Evolutionary conservation across 2,329 filamentous ascomycete species (phyloP).

Genomic region (Calonectria leucothoes): DNA sequence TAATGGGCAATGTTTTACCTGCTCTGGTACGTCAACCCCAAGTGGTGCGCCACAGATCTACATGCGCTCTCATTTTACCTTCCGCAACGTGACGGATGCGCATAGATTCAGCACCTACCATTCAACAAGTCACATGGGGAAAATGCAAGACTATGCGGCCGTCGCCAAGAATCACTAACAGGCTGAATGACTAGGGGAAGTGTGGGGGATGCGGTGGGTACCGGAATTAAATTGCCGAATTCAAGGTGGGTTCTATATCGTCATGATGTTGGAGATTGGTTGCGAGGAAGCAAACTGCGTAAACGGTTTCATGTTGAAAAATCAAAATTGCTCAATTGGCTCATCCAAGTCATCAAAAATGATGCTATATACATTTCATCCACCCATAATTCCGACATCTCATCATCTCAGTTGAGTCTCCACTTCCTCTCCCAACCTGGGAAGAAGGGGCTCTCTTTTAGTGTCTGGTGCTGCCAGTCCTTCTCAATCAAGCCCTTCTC

Average conservation of each 20-base stretch:
- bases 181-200: background rate
- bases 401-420: background rate
- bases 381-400: background rate
- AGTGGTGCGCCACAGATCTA: background rate
- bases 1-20: background rate
- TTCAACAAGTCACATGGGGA: background rate
- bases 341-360: background rate
- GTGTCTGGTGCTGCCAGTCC: conserved; percentile 75
- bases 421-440: conserved; percentile 70
- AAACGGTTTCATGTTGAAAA: too few relatives aligned
- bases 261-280: too few relatives aligned
- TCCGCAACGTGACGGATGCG: background rate
- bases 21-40: background rate
- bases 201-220: background rate
- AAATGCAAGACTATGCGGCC: background rate
- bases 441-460: conserved; percentile 82
- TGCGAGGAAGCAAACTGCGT: too few relatives aligned
- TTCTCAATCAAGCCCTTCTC: conserved; percentile 68
- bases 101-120: background rate
- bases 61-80: background rate
- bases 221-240: background rate
- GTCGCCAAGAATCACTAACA: background rate
- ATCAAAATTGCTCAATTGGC: background rate
- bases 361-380: background rate
- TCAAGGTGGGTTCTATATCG: background rate